Base-by-base conservation (phyloP, 163 green algal species). In the Botryococcus braunii region DNA sequence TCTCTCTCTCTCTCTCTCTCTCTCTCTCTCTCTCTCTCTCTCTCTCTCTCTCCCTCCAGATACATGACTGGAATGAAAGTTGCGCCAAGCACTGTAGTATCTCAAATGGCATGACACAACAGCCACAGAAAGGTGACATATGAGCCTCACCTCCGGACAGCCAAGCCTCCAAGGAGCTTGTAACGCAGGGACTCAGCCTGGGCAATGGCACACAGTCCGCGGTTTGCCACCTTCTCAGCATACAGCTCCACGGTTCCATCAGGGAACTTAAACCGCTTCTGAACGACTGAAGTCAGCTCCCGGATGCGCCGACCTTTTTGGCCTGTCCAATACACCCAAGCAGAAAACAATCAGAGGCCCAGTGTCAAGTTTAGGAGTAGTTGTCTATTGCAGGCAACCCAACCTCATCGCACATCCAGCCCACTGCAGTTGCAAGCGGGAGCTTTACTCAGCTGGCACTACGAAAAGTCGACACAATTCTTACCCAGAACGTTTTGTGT, bases 161-260 rank as follows among this genome's bases (percentile, higher is more conserved):
- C 95, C 61, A 99, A 84, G 46, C 95, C 95, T 21, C 95, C 95
- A 52, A 99, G 82, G 74, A 99, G 88, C 92, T 99, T 99, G 94
- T 99, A 99, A 64, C 95, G 86, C 69, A 99, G 85, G 32, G 93
- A 98, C 86, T 99, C 95, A 34, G 89, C 90, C 85, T 99, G 95
- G 2, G 95, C 93, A 65, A 99, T 90, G 37, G 95, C 92, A 81
- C 93, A 99, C 65, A 99, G 85, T 37, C 95, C 95, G 55, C 94
- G 86, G 87, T 99, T 97, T 77, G 90, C 86, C n/a, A 99, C 91
- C 84, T 94, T 95, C 79, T 95, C 88, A 50, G 88, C 88, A 60
- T 95, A 95, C 59, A 95, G 78, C 79, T 94, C 89, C 55, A 95
- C 89, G 34, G 77, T 89, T 57, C 88, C 89, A 58, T 94, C 81